Evolutionary conservation across 306 rosid genomes (phyloP).

Genomic region (Inga laurina): DNA sequence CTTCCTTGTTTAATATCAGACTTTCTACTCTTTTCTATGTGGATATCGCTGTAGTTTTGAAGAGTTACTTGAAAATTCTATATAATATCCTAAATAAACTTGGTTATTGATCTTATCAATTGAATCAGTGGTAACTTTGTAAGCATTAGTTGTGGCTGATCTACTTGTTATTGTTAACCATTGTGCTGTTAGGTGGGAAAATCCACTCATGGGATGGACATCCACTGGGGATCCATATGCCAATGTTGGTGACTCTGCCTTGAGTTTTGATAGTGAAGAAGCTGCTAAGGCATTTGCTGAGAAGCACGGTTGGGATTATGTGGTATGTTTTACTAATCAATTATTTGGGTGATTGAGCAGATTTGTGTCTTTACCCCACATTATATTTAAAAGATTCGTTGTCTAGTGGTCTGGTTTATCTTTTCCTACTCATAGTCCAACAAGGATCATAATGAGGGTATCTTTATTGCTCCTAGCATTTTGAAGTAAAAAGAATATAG

Average conservation of each 20-base stretch:
- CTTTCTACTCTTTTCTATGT: background rate
- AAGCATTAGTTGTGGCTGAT: background rate
- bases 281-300: conserved; percentile 88
- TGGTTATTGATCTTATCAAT: background rate
- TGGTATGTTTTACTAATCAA: conserved; percentile 51
- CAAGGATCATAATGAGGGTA: background rate
- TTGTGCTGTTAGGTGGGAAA: conserved; percentile 83
- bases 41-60: background rate
- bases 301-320: conserved; percentile 93
- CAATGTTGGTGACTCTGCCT: conserved; percentile 86
- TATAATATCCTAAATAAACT: background rate
- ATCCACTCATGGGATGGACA: conserved; percentile 97
- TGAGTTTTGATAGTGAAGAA: conserved; percentile 82
- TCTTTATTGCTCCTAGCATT: background rate
- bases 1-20: background rate
- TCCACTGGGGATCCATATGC: conserved; percentile 63
- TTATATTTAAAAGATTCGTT: background rate
- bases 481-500: background rate
- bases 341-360: background rate
- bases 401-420: background rate
- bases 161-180: conserved; percentile 18
- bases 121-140: background rate
- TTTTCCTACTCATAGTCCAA: background rate
- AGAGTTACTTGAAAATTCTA: background rate
- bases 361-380: background rate